phyloP scores from a whole-genome alignment of 257 asterid genomes.

The Avicennia marina region DNA sequence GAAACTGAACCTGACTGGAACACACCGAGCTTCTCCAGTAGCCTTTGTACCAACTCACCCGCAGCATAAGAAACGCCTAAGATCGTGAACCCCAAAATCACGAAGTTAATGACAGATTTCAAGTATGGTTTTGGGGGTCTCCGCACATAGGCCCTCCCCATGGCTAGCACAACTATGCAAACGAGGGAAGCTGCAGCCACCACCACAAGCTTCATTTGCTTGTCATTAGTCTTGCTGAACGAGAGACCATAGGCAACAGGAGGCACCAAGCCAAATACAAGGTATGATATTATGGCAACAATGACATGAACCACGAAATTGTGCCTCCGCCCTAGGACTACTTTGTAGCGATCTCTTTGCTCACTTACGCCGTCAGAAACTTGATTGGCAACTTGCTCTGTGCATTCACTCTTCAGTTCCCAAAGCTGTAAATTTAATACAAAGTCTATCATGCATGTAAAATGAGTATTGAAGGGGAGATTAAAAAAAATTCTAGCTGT shows the following conservation, averaged over 20 bases:
- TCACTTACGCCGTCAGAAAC: constrained; percentile 26
- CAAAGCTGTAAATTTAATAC: constrained; percentile 46
- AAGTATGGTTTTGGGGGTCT: constrained; percentile 58
- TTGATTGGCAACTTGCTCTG: constrained; percentile 34
- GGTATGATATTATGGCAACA: constrained; percentile 50
- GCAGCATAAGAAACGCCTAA: constrained; percentile 64
- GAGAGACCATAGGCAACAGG: constrained; percentile 64
- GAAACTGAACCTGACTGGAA: constrained; percentile 40
- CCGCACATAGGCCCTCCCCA: constrained; percentile 46
- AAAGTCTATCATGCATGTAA: background rate
- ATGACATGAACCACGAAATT: constrained; percentile 56
- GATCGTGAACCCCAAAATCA: constrained; percentile 47
- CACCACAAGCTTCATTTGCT: constrained; percentile 59
- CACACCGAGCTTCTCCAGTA: constrained; percentile 51
- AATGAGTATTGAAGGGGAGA: too few relatives aligned
- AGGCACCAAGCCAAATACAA: constrained; percentile 61
- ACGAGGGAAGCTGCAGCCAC: constrained; percentile 55
- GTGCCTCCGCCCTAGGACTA: constrained; percentile 60
- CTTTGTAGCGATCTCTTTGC: constrained; percentile 50
- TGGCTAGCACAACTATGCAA: constrained; percentile 44
- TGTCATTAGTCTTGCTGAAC: constrained; percentile 51
- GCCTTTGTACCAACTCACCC: constrained; percentile 45
- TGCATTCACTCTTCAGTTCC: constrained; percentile 48
- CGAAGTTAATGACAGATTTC: constrained; percentile 37
- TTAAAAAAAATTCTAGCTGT: too few relatives aligned